Evolutionary conservation across 106 monocot species (phyloP).

Genomic region (Acanthochlamys bracteata): DNA sequence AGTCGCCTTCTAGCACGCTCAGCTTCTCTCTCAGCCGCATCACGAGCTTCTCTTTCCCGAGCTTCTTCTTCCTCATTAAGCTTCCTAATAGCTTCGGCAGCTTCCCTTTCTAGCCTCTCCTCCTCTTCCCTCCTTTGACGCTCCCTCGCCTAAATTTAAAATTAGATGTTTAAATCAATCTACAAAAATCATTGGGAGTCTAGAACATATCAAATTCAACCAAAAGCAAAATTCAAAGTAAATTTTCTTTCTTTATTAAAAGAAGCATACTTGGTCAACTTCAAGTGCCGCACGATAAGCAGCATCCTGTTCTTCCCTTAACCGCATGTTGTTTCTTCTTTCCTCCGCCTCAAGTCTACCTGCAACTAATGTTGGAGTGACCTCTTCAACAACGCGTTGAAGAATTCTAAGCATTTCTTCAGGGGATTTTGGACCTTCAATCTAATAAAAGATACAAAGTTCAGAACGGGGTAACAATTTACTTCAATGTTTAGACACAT

Average conservation of each 20-base stretch:
- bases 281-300: constrained; percentile 87
- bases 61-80: constrained; percentile 74
- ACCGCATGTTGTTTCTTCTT: constrained; percentile 54
- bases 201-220: too few species aligned
- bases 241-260: background rate
- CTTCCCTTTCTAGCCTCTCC: constrained; percentile 73
- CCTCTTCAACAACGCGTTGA: constrained; percentile 81
- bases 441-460: constrained; percentile 21
- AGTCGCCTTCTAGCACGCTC: constrained; percentile 63
- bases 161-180: background rate
- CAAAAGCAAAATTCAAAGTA: background rate
- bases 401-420: constrained; percentile 76
- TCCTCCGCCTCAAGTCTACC: constrained; percentile 88
- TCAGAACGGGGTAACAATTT: background rate
- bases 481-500: too few species aligned
- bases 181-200: background rate
- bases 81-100: constrained; percentile 69
- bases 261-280: constrained; percentile 64
- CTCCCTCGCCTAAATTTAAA: constrained; percentile 63
- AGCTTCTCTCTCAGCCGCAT: constrained; percentile 88
- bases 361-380: constrained; percentile 35
- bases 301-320: constrained; percentile 96
- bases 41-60: constrained; percentile 44
- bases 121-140: constrained; percentile 73
- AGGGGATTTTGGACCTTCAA: constrained; percentile 72